A percentile compares a stretch with the other conserved stretches of the same genome.
These are phyloP conservation scores for Tetrapisispora phaffii DNA, from an alignment of 805 yeast species.

Conservation along the genomic window DNA sequence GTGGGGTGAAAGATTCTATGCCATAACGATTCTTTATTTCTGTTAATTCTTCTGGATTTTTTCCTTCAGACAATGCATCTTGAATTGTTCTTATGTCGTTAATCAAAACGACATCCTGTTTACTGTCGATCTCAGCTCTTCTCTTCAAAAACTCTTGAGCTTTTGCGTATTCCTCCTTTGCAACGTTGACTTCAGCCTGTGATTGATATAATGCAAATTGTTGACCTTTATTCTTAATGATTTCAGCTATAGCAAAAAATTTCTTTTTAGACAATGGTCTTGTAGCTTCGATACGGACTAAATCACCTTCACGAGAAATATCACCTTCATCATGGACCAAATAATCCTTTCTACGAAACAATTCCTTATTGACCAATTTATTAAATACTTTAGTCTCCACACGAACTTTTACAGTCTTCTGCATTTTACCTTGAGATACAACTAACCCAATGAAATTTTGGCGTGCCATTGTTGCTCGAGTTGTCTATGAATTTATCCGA, in stretches of 20 bases:
- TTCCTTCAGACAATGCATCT: slow-evolving; percentile 24
- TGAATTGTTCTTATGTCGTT: slow-evolving; percentile 23
- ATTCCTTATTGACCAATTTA: slow-evolving; percentile 60
- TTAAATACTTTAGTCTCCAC: slow-evolving; percentile 71
- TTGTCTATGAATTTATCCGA: too few species aligned
- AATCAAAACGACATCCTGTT: slow-evolving; percentile 21
- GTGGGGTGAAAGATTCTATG: slow-evolving; percentile 39
- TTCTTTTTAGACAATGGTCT: slow-evolving; percentile 78
- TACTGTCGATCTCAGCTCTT: slow-evolving; percentile 31
- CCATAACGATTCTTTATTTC: slow-evolving; percentile 38
- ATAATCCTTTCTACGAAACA: slow-evolving; percentile 69
- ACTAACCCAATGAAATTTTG: slow-evolving; percentile 89
- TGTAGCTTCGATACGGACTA: slow-evolving; percentile 84
- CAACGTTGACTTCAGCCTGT: slow-evolving; percentile 59
- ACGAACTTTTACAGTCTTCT: slow-evolving; percentile 88
- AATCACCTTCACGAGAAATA: slow-evolving; percentile 87
- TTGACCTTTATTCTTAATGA: slow-evolving; percentile 80
- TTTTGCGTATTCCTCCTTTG: slow-evolving; percentile 53
- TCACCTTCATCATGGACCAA: slow-evolving; percentile 91
- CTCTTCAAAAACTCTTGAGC: slow-evolving; percentile 45
- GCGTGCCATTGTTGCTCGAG: slow-evolving; percentile 51
- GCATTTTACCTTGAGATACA: slow-evolving; percentile 92
- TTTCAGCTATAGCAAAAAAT: slow-evolving; percentile 85
- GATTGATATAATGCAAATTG: slow-evolving; percentile 74
- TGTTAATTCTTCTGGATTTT: slow-evolving; percentile 31